Base-by-base conservation (phyloP, 495 filamentous ascomycete genomes). In the Daldinia vernicosa region DNA sequence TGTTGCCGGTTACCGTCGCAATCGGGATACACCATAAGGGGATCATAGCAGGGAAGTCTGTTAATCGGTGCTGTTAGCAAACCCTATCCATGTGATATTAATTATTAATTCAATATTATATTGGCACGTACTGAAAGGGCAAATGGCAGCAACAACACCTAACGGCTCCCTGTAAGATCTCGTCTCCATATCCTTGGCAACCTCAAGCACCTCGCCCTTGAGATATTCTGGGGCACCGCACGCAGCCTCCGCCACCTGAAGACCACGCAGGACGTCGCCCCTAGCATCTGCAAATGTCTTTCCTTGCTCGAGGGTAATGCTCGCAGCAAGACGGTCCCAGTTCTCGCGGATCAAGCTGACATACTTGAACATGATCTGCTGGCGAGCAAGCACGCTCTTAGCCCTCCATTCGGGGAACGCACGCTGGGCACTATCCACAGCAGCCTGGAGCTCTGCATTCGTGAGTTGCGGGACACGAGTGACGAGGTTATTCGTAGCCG, bases 1-100 rank as follows among this genome's bases (percentile, higher is more conserved):
- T 95, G 84, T 99, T 99, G 55, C 95, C 96, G 11, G 93, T 96
- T 2, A 96, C 88, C 12, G 94, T 97, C 43, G 95, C 96, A 76
- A 98, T 89, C 19, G 95, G 96, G 61, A 98, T 96, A 60, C 87
- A 96, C 95, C 95, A 99, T 8, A 99, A 85, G 19, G 95, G 95
- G 80, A 99, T 99, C 95, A 99, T 99, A 70, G 95, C 95, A 45
- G 95, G 95, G 84, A 99, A 99, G 84, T 99, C 93, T 96, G 71
- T 27, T 28, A 54, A 11, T 43, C 14, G 47, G 9, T 35, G 15
- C 5, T 24, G 71, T 77, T 57, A 81, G 74, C 40, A 52, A 59
- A 14, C 27, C 8, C 19, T 17, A 22, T 0, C 12, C 9, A 33
- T 14, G 0, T 32, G 45, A 7, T 43, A 3, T 17, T 37, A 56